Base-by-base conservation (phyloP, 768 basidiomycete genomes). In the Suillus cothurnatus region DNA sequence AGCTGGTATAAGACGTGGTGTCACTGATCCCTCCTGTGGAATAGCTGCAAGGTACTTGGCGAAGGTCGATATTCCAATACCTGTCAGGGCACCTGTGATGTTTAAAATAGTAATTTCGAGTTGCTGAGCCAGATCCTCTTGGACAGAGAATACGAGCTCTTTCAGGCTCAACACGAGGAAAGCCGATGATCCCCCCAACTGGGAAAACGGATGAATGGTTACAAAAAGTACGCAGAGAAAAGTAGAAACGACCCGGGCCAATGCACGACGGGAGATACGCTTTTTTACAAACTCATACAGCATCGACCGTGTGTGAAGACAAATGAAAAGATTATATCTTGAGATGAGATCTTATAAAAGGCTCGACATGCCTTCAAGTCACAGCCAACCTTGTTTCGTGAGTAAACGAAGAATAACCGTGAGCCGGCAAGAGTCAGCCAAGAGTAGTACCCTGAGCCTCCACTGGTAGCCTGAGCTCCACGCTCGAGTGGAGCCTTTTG, bases 81-180 rank as follows among this genome's bases (percentile, higher is more conserved):
- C 81, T 11, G 73, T 41, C 2, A 83, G 61, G 12, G 79, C 82
- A 2, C 84, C 84, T 1, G 77, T 71, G 59, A 82, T 73, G 62
- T 83, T 81, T 32, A 85, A 74, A 21, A 84, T 66, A 1, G 80
- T 81, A 1, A 74, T 73, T 69, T 84, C 84, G 5, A 84, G 67
- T 69, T 85, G 82, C 67, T 85, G 81, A 0, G 83, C 80, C 14
- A 85, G 74, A 67, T 74, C 81, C 47, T 81, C 79, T 67, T 85
- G 81, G 2, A 80, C 78, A 26, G 79, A 78, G 67, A 85, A 84
- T 59, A 82, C 77, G 11, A 83, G 77, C 62, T 85, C 84, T 61
- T 84, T 82, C 45, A 84, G 67, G 6, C 77, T 76, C 14, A 78
- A 61, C 14, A 73, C 71, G 7, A 83, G 74, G 69, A 81, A 84